Conservation (phyloP, 2,329 filamentous ascomycete genomes). For the Clonostachys byssicola region DNA sequence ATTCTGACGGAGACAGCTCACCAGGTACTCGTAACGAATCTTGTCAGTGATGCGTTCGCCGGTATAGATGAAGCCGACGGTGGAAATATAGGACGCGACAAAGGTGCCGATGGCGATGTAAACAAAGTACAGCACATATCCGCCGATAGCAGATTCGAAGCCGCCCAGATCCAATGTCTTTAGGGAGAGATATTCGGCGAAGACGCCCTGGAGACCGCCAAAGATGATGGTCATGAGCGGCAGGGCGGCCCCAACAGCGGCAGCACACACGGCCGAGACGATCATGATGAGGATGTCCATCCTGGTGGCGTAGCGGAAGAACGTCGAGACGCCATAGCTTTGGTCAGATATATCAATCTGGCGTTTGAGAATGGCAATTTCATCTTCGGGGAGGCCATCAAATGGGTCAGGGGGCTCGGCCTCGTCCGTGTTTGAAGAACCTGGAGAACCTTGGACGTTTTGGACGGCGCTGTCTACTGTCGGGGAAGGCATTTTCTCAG, state of each 20-base stretch:
- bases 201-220: conserved; percentile 68
- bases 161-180: conserved; percentile 37
- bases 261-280: conserved; percentile 59
- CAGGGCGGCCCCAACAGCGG: conserved; percentile 70
- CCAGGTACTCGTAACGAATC: conserved; percentile 78
- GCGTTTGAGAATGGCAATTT: conserved; percentile 62
- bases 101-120: conserved; percentile 84
- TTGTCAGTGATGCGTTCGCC: conserved; percentile 76
- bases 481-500: no score
- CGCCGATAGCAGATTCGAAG: conserved; percentile 57
- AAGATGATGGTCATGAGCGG: conserved; percentile 82
- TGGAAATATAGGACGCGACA: conserved; percentile 71
- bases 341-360: conserved; percentile 64
- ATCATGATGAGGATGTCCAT: conserved; percentile 61
- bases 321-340: conserved; percentile 58
- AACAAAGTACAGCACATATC: conserved; percentile 75
- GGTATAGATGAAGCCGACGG: conserved; percentile 85
- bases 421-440: no score
- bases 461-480: no score
- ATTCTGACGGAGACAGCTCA: conserved; percentile 81
- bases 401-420: background rate
- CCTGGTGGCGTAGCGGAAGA: conserved; percentile 68
- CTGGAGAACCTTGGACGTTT: no score
- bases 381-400: conserved; percentile 26
- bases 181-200: conserved; percentile 56